These are phyloP conservation scores for Articulospora tetracladia DNA, from an alignment of 495 filamentous ascomycete species.

Conservation along the genomic window DNA sequence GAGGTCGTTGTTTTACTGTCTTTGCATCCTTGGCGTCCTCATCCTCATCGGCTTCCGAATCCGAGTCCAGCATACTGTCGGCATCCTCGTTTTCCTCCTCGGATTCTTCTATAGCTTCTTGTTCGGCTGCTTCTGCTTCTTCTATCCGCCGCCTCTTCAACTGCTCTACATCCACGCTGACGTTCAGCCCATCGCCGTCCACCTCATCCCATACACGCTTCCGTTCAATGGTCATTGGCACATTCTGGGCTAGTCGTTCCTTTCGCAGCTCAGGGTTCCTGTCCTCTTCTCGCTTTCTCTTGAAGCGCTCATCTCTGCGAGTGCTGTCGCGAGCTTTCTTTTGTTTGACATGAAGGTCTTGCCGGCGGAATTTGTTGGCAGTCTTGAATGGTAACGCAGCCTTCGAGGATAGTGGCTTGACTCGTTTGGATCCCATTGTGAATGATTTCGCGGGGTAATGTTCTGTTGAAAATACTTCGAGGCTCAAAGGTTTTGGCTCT, in stretches of 20 bases:
- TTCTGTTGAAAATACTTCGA: conserved; percentile 2
- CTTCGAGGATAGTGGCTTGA: conserved; percentile 31
- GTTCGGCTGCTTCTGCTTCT: conserved; percentile 53
- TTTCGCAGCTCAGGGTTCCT: conserved; percentile 73
- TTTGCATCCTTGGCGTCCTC: conserved; percentile 38
- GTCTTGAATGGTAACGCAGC: conserved; percentile 33
- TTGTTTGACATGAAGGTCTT: conserved; percentile 69
- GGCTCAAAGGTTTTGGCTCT: not conserved
- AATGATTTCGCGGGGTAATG: conserved; percentile 12
- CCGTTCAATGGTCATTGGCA: conserved; percentile 78
- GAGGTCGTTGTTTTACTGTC: conserved; percentile 2
- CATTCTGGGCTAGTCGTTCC: conserved; percentile 69
- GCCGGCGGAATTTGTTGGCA: conserved; percentile 70
- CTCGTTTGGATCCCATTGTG: conserved; percentile 37
- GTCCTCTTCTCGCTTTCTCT: conserved; percentile 76
- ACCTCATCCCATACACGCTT: conserved; percentile 87
- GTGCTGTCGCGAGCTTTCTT: conserved; percentile 69
- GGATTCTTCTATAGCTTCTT: conserved; percentile 38
- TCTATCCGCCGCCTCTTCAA: conserved; percentile 68
- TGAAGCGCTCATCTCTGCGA: conserved; percentile 73
- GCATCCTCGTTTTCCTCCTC: conserved; percentile 55
- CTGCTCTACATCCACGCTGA: conserved; percentile 74
- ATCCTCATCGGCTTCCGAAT: conserved; percentile 43
- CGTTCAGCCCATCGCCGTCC: conserved; percentile 68
- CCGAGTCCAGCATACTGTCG: conserved; percentile 70